These are phyloP conservation scores for Phytopythium delawarense DNA, from an alignment of 352 stramenopile genomes.

Conservation along the genomic window DNA sequence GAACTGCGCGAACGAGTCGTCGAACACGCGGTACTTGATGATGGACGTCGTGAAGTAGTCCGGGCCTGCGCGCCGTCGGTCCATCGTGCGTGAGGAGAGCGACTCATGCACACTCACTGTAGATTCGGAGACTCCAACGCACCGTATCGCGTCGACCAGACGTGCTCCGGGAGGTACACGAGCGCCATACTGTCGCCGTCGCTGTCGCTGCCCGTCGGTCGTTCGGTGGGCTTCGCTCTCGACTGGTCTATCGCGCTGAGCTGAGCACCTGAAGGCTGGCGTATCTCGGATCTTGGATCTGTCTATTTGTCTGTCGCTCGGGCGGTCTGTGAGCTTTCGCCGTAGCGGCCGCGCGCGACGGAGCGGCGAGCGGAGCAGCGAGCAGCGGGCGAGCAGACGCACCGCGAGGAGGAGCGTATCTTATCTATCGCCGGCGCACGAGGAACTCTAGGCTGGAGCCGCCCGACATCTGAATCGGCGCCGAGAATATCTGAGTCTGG, in stretches of 20 bases:
- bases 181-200: slow-evolving; percentile 44
- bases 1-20: slow-evolving; percentile 51
- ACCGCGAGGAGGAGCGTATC: background rate
- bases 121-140: slow-evolving; percentile 5
- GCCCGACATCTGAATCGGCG: background rate
- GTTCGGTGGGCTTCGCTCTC: background rate
- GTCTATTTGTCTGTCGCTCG: too few species aligned
- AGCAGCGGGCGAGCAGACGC: background rate
- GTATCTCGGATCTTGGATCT: too few species aligned
- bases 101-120: background rate
- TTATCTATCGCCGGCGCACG: background rate
- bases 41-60: slow-evolving; percentile 77
- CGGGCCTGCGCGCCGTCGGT: slow-evolving; percentile 22
- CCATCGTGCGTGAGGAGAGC: background rate
- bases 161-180: slow-evolving; percentile 64
- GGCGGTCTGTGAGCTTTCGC: too few species aligned
- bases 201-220: background rate
- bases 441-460: background rate
- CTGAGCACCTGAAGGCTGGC: too few species aligned
- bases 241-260: background rate
- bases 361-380: background rate
- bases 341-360: too few species aligned
- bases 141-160: slow-evolving; percentile 75
- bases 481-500: background rate
- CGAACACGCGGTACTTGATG: slow-evolving; percentile 43